A percentile compares a stretch with the other conserved stretches of the same genome.
Evolutionary conservation across 768 basidiomycete genomes (phyloP).

Genomic region (Coprinopsis strossmayeri): DNA sequence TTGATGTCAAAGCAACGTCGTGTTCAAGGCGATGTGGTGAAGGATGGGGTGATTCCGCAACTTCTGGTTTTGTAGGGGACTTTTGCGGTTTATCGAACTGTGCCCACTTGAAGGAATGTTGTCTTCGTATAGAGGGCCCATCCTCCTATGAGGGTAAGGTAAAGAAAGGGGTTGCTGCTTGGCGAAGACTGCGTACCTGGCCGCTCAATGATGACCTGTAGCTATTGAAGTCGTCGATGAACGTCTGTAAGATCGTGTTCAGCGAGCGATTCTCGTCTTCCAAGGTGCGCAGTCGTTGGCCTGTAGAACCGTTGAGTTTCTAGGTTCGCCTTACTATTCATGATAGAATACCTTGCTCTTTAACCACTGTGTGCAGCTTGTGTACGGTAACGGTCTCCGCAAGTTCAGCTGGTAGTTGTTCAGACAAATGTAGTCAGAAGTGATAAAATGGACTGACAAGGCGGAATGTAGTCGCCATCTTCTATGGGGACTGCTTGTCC

Average conservation of each 20-base stretch:
- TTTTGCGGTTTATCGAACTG: constrained; percentile 68
- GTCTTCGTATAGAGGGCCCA: constrained; percentile 49
- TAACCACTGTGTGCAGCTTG: constrained; percentile 57
- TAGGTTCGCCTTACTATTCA: not conserved
- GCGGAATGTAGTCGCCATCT: constrained; percentile 80
- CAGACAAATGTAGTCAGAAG: constrained; percentile 7
- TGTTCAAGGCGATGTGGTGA: constrained; percentile 78
- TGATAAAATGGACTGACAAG: constrained; percentile 42
- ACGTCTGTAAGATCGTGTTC: constrained; percentile 51
- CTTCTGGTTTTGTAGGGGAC: constrained; percentile 74
- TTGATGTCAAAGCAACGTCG: constrained; percentile 45
- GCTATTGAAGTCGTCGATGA: constrained; percentile 59
- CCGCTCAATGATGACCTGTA: constrained; percentile 33
- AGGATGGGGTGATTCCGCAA: constrained; percentile 66
- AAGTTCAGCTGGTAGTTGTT: constrained; percentile 27
- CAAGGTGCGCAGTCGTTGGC: constrained; percentile 56
- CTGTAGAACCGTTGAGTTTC: constrained; percentile 28
- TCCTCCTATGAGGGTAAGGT: constrained; percentile 24
- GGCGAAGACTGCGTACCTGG: constrained; percentile 24
- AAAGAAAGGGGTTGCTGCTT: constrained; percentile 10
- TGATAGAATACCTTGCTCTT: constrained; percentile 57
- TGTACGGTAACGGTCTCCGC: constrained; percentile 49
- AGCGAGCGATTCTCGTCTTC: constrained; percentile 78
- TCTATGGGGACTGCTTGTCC: constrained; percentile 79
- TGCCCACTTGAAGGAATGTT: constrained; percentile 88